Conservation (phyloP, 768 basidiomycete species). For the Lentinus tigrinus region DNA sequence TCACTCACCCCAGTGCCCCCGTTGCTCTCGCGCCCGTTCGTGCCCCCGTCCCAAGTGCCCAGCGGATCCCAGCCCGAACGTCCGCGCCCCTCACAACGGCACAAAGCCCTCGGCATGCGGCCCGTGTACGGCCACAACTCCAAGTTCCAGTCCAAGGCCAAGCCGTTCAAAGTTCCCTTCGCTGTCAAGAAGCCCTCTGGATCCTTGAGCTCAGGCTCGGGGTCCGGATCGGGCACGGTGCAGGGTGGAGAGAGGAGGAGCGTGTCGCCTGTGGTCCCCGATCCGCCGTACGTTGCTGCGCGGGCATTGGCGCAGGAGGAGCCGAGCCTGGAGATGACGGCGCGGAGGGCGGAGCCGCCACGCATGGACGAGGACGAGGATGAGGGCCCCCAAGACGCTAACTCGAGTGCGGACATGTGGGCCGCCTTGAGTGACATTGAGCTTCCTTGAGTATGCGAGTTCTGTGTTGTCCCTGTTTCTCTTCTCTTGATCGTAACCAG, state of each 20-base stretch:
- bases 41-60: not conserved
- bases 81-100: not conserved
- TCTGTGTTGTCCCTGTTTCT: too few species aligned
- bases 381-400: constrained; percentile 6
- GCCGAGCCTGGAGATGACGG: constrained; percentile 2
- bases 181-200: not conserved
- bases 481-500: not conserved
- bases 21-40: not conserved
- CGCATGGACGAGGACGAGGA: not conserved
- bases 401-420: constrained; percentile 21
- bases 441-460: too few species aligned
- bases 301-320: not conserved
- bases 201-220: not conserved
- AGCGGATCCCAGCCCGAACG: not conserved
- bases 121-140: not conserved
- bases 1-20: not conserved
- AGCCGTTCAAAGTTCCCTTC: not conserved
- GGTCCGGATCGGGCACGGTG: not conserved
- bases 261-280: not conserved
- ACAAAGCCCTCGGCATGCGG: constrained; percentile 11
- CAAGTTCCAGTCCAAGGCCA: not conserved
- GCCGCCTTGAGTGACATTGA: constrained; percentile 7
- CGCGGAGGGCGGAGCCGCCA: constrained; percentile 6
- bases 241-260: not conserved
- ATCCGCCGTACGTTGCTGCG: not conserved